Conservation (phyloP, 2,329 filamentous ascomycete species). For the Xylaria sp. region DNA sequence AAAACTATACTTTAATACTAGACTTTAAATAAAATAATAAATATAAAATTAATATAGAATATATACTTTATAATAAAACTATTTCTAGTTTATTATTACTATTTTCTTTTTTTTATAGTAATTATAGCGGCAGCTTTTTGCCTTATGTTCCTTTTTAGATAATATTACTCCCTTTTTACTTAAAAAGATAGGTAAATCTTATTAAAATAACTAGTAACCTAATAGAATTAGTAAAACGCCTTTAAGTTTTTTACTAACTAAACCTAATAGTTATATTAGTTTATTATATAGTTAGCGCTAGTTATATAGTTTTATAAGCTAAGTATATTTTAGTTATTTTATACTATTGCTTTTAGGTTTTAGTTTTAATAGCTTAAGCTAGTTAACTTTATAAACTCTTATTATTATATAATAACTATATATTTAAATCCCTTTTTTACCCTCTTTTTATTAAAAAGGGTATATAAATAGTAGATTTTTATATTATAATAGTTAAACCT, state of each 20-base stretch:
- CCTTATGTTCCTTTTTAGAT: neutral
- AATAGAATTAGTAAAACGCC: neutral
- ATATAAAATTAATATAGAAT: no score
- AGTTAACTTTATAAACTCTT: neutral
- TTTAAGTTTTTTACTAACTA: neutral
- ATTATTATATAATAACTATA: neutral
- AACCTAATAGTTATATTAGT: slow-evolving; percentile 3
- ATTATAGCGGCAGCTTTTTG: neutral
- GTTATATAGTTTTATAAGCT: neutral
- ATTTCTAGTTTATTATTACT: neutral
- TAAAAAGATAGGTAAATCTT: neutral
- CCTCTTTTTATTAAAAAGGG: neutral
- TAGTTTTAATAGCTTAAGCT: neutral
- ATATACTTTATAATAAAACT: neutral
- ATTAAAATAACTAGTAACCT: neutral
- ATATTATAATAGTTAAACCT: slow-evolving; percentile 1
- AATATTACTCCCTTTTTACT: neutral
- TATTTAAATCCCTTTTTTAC: neutral
- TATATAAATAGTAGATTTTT: slow-evolving; percentile 1
- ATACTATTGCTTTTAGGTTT: neutral
- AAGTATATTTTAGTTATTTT: neutral
- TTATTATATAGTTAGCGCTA: neutral
- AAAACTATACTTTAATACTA: no score
- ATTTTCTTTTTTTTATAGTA: neutral
- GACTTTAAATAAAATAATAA: no score